Base-by-base conservation (phyloP, 31 red algal genomes). In the Asparagopsis taxiformis region DNA sequence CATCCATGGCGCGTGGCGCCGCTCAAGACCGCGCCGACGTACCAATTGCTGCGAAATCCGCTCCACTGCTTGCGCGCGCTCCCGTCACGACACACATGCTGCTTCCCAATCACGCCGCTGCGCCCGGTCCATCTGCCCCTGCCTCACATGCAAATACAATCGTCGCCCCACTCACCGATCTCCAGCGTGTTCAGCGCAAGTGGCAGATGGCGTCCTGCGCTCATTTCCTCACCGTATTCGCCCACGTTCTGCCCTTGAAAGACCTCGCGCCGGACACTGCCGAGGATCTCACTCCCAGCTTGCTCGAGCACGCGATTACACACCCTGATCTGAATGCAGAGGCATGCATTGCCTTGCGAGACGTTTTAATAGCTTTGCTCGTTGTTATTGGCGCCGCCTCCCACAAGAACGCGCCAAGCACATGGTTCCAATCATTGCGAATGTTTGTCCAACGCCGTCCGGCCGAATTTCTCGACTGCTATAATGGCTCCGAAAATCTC, bases 171-270 rank as follows among this genome's bases (percentile, higher is more conserved):
- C 21, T 31, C 49, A 60, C 70, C 29, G 81, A 85, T 34, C 21
- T 74, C 0, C 28, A 75, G 44, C 70, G 69, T 37, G 81, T 85
- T 28, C 81, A 75, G 51, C 59, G 70, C 60, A 85, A 85, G 26
- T 85, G 81, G 81, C 81, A 85, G 70, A 85, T 85, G 81, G 69
- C 70, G 15, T 75, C 70, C 1, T 29, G 49, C 9, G 59, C 49
- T 48, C 81, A 85, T 33, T 85, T 85, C 48, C 43, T 85, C 26
- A 23, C 70, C 34, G 70, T 55, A 23, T 85, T 85, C 36, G 33
- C 6, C 0, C 49, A 72, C 7, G 36, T 67, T 8, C 59, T 85
- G 9, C 81, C 81, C 28, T 61, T 85, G 21, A n/a, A 51, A 28
- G 28, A 58, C 3, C 24, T 85, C 3, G 54, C 70, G n/a, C 25